phyloP scores from a whole-genome alignment of 2,329 filamentous ascomycete species.

The Aureobasidium musti region DNA sequence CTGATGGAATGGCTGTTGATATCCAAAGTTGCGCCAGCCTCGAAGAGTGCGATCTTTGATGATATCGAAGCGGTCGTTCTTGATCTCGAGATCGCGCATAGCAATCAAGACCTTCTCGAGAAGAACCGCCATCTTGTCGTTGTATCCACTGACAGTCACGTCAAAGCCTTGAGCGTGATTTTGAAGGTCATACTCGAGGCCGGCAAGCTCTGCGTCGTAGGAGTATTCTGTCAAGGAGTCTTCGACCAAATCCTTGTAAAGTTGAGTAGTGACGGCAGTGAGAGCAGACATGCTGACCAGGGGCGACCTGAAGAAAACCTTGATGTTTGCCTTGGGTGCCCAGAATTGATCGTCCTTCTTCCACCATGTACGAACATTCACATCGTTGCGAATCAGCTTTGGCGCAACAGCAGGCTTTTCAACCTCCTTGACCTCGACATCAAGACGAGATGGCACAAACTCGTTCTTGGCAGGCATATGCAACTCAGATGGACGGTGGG shows the following conservation, averaged over 20 bases:
- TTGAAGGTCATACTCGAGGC: conserved; percentile 77
- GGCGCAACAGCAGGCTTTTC: conserved; percentile 71
- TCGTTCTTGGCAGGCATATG: conserved; percentile 92
- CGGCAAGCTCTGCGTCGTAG: conserved; percentile 92
- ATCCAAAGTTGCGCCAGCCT: conserved; percentile 81
- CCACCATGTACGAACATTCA: conserved; percentile 81
- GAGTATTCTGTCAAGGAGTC: conserved; percentile 91
- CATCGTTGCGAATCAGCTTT: conserved; percentile 81
- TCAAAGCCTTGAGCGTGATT: conserved; percentile 73
- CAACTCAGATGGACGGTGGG: conserved; percentile 66
- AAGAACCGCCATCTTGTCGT: conserved; percentile 90
- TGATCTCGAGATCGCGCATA: conserved; percentile 80
- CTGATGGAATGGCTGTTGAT: conserved; percentile 85
- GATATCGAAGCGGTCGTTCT: conserved; percentile 85
- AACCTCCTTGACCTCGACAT: conserved; percentile 94
- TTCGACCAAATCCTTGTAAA: conserved; percentile 83
- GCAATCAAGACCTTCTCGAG: conserved; percentile 84
- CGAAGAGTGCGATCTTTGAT: conserved; percentile 81
- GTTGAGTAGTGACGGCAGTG: conserved; percentile 71
- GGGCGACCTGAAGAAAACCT: conserved; percentile 77
- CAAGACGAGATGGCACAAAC: conserved; percentile 89
- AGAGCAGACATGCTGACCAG: conserved; percentile 77
- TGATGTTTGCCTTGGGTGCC: conserved; percentile 90
- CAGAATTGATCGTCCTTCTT: conserved; percentile 99
- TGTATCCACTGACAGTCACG: conserved; percentile 84